A percentile compares a stretch with the other conserved stretches of the same genome.
phyloP scores from a whole-genome alignment of 495 filamentous ascomycete species.

The Jackrogersella minutella region DNA sequence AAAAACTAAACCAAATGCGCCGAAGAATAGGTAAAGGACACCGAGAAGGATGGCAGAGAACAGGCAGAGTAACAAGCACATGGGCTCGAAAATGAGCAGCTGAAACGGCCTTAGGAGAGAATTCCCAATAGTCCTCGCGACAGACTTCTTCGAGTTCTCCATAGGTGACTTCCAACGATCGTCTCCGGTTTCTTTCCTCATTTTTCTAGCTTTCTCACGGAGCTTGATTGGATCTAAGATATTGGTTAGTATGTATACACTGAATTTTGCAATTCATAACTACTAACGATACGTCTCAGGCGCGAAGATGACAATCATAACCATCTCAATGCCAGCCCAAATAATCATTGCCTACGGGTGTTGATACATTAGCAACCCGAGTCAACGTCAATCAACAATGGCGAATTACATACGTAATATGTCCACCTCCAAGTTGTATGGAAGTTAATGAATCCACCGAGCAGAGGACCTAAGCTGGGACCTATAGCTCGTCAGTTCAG shows the following conservation, averaged over 20 bases:
- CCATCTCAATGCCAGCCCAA: conserved; percentile 72
- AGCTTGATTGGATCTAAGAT: conserved; percentile 67
- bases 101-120: conserved; percentile 83
- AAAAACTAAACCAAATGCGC: conserved; percentile 89
- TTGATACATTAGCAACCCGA: conserved; percentile 1
- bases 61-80: conserved; percentile 84
- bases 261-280: neutral
- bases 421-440: conserved; percentile 87
- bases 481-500: conserved; percentile 44
- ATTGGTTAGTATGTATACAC: neutral
- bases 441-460: conserved; percentile 73
- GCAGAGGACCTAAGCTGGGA: conserved; percentile 59
- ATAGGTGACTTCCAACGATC: conserved; percentile 78
- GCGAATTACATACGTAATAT: conserved; percentile 68
- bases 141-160: conserved; percentile 76
- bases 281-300: conserved; percentile 87
- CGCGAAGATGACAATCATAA: conserved; percentile 72
- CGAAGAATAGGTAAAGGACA: conserved; percentile 94
- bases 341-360: conserved; percentile 66
- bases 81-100: conserved; percentile 83
- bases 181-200: conserved; percentile 82
- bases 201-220: conserved; percentile 71
- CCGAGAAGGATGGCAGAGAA: conserved; percentile 87
- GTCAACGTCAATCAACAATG: neutral
- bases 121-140: conserved; percentile 71